Base-by-base conservation (phyloP, 352 stramenopile species). In the Pythium vanterpoolii region DNA sequence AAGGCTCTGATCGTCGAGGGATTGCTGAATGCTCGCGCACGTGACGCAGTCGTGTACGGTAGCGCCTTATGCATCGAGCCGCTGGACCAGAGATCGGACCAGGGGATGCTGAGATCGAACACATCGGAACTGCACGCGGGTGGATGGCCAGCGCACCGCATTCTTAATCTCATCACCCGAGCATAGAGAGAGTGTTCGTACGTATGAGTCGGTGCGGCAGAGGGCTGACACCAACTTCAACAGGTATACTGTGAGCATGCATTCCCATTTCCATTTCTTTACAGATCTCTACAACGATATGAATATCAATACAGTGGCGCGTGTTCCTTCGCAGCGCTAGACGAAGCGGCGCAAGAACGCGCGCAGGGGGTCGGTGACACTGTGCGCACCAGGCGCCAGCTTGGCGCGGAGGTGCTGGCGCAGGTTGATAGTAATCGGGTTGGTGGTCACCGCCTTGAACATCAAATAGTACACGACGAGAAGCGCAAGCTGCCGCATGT, bases 381-480 rank as follows among this genome's bases (percentile, higher is more conserved):
- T 31, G 21, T 23, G 28, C 16, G 28, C 16, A 21, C 48, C 31
- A 19, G 57, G 33, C 11, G 33, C 13, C 28, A 56, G 57, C 30
- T 64, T 64, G 23, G 31, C 42, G 7, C 57, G 57, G 2, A 64
- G 42, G 27, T 64, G 49, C 4, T 64, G 47, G 19, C 40, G 47
- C 1, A 64, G 31, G 48, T 58, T 54, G 21, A 23, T 30, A 0
- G 48, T 10, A 23, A 64, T 58, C 3, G 57, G 57, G 39, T 58
- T 64, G 23, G 57, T 48, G 6, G 30, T 31, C 1, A 28, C 43
- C 1, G 58, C 58, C 58, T 66, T 66, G 58, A 66, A 38, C 14
- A 60, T 21, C 10, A 66, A 23, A 21, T 54, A 59, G 58, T 66
- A 66, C 4, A 66, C 14, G n/a, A 40, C 24, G 23, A 47, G 39